Conservation (phyloP, 495 filamentous ascomycete genomes). For the Penicillium roqueforti region DNA sequence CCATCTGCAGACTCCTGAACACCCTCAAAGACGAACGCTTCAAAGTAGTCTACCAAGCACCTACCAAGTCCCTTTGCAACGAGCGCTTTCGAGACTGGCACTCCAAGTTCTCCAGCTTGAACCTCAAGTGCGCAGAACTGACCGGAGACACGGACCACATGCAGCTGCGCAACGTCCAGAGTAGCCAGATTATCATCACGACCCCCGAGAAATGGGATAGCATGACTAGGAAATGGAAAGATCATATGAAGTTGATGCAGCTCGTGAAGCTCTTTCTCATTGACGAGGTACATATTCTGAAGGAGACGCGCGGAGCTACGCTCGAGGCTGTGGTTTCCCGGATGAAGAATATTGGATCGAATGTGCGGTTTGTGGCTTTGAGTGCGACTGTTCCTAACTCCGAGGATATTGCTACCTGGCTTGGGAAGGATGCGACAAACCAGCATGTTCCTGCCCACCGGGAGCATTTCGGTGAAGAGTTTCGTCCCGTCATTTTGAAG, state of each 20-base stretch:
- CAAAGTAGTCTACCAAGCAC: constrained; percentile 95
- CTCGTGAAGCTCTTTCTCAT: constrained; percentile 89
- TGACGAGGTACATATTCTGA: constrained; percentile 94
- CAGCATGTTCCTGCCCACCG: constrained; percentile 63
- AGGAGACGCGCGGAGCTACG: constrained; percentile 82
- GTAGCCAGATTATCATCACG: constrained; percentile 87
- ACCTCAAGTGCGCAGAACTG: constrained; percentile 74
- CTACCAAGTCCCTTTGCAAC: constrained; percentile 87
- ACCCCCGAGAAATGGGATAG: constrained; percentile 99
- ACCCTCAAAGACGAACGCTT: constrained; percentile 61
- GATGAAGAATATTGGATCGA: constrained; percentile 87
- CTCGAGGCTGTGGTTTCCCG: constrained; percentile 94
- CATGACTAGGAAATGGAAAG: constrained; percentile 92
- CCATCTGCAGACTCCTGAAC: constrained; percentile 75
- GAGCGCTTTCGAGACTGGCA: constrained; percentile 84
- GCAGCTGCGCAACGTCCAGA: constrained; percentile 70
- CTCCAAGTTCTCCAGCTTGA: constrained; percentile 72
- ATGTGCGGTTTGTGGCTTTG: constrained; percentile 85
- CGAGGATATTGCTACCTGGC: constrained; percentile 82
- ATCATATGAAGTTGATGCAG: constrained; percentile 77
- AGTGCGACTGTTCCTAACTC: constrained; percentile 95
- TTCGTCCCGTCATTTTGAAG: constrained; percentile 81
- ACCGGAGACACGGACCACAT: constrained; percentile 84
- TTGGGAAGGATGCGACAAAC: constrained; percentile 70
- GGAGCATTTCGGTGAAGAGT: constrained; percentile 87